Evolutionary conservation across 371 early-diverging fungal species (phyloP), one percentile per base, ranked within the genome.

Genomic region (Mortierella sp.): DNA sequence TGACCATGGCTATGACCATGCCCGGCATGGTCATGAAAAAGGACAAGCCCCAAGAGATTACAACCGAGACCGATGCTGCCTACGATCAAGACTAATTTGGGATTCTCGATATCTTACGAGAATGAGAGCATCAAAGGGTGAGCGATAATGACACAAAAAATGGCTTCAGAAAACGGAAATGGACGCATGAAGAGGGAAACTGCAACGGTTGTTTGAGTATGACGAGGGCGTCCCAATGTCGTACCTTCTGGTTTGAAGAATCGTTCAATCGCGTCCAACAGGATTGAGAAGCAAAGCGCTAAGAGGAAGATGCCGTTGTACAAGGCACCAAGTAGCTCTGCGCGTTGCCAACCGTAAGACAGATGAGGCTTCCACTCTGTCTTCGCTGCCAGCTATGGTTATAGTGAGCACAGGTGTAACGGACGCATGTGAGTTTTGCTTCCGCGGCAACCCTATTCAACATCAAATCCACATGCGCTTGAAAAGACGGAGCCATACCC

Each of bases 261-360:
- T 17, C 97, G 85, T 78, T 96, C 87, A 21, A 96, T 86, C n/a
- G 94, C 92, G 49, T 95, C 94, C 50, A 96, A 84, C 46, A 93
- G 79, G 61, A 97, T 94, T 23, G 94, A 92, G 69, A 96, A 87
- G 70, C 95, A 94, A 24, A 97, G 85, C 2, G 95, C 95, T 6
- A 97, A 80, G 41, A 97, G 78, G 56, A 95, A 92, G 19, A 95
- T 94, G 11, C 93, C 95, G 72, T 97, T 97, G 54, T 94, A 85
- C 11, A 97, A 82, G 7, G 96, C 97, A 19, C 96, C 97, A 21
- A 97, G 84, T 24, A 96, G 87, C 80, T 97, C 97, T 15, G 96
- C 95, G 44, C 97, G 87, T 79, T 95, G 94, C 89, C 90, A 93
- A 6, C 97, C 97, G 79, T 93, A 97, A 21, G 94, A 90, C 76